A percentile compares a stretch with the other conserved stretches of the same genome.
Conservation (phyloP, 306 rosid species). For the Trifolium pratense region DNA sequence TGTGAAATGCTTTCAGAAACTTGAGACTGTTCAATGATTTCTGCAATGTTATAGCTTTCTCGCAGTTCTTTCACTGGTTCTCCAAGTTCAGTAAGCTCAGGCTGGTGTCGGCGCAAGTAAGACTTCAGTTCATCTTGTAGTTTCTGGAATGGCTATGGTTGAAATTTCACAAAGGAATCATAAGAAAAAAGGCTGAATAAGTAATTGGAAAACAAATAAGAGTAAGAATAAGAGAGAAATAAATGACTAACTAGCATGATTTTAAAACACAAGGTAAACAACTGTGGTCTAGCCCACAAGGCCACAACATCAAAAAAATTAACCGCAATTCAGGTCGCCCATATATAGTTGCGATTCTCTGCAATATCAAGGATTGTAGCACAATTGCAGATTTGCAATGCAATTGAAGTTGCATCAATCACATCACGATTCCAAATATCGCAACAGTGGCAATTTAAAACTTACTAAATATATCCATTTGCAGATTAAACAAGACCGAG, state of each 20-base stretch:
- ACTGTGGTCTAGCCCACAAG: no score
- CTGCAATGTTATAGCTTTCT: constrained; percentile 57
- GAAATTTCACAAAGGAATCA: constrained; percentile 15
- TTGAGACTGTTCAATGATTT: constrained; percentile 57
- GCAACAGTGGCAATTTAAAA: neutral
- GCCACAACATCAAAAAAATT: no score
- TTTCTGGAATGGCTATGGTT: constrained; percentile 65
- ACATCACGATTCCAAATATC: neutral
- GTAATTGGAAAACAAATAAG: neutral
- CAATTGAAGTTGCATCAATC: neutral
- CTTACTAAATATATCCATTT: neutral
- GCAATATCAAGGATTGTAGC: neutral
- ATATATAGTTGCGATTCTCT: neutral
- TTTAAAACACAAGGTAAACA: neutral
- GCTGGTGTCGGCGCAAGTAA: constrained; percentile 59
- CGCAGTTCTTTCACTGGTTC: constrained; percentile 60
- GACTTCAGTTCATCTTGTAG: constrained; percentile 68
- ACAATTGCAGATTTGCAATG: neutral
- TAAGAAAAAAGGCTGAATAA: constrained; percentile 9
- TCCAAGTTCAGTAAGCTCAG: constrained; percentile 46
- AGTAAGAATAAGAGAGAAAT: neutral
- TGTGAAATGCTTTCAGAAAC: constrained; percentile 67
- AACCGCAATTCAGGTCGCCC: neutral
- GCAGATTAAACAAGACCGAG: neutral
- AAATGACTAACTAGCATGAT: neutral